Conservation (phyloP, 352 stramenopile genomes). For the Phytophthora vignae region DNA sequence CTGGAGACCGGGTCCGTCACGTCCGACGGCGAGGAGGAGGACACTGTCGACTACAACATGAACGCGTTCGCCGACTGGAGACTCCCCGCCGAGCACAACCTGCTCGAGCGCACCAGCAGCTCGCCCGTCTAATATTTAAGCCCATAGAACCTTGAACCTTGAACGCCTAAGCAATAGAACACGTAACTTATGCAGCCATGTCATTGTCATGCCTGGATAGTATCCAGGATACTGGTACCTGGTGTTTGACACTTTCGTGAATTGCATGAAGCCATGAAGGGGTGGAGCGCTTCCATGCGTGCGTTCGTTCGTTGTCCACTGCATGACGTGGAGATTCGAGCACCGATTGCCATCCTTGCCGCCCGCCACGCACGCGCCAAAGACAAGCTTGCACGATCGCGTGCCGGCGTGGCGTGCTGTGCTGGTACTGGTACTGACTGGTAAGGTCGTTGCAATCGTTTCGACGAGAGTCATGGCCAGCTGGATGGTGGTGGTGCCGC, state of each 20-base stretch:
- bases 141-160: background rate
- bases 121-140: constrained; percentile 32
- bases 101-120: constrained; percentile 31
- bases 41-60: constrained; percentile 27
- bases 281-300: background rate
- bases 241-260: constrained; percentile 7
- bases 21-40: constrained; percentile 38
- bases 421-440: too few relatives aligned
- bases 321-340: constrained; percentile 12
- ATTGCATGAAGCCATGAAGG: background rate
- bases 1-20: constrained; percentile 32
- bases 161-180: constrained; percentile 8
- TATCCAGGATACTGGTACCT: constrained; percentile 32
- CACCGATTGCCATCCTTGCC: too few relatives aligned
- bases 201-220: constrained; percentile 10
- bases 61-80: constrained; percentile 36
- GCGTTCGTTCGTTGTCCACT: background rate
- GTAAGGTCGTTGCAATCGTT: constrained; percentile 23
- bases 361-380: constrained; percentile 9
- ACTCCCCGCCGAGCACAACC: constrained; percentile 34
- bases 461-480: constrained; percentile 12
- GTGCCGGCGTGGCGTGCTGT: background rate
- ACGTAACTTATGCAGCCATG: constrained; percentile 26
- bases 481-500: constrained; percentile 4
- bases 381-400: constrained; percentile 16